These are phyloP conservation scores for Fraxinus anomala DNA, from an alignment of 257 asterid species.

Conservation along the genomic window DNA sequence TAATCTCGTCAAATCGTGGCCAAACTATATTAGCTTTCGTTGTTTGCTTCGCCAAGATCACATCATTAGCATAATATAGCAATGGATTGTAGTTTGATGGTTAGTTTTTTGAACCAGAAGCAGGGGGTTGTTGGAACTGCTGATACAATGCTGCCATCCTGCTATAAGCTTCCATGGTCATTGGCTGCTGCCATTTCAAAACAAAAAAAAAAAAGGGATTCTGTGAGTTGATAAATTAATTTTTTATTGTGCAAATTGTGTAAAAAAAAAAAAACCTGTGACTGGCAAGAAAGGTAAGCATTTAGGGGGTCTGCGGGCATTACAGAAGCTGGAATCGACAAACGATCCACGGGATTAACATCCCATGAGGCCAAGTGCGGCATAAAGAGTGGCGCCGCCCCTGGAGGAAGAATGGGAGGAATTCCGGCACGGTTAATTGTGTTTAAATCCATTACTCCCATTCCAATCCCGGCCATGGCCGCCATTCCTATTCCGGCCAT, in stretches of 20 bases:
- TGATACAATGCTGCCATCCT: conserved; percentile 74
- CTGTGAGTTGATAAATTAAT: background rate
- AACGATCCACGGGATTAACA: conserved; percentile 33
- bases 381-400: conserved; percentile 41
- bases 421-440: conserved; percentile 40
- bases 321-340: conserved; percentile 23
- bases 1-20: background rate
- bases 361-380: conserved; percentile 57
- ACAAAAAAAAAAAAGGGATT: background rate
- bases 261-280: conserved; percentile 41
- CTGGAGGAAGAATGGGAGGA: conserved; percentile 15
- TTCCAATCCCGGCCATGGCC: conserved; percentile 32
- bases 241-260: background rate
- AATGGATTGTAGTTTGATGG: background rate
- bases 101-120: conserved; percentile 38
- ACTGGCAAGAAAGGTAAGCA: conserved; percentile 57
- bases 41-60: background rate
- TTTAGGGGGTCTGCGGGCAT: conserved; percentile 48
- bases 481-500: conserved; percentile 17
- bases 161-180: conserved; percentile 57
- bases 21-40: background rate
- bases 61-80: background rate
- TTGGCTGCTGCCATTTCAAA: conserved; percentile 47
- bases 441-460: conserved; percentile 57
- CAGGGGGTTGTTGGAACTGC: conserved; percentile 58